These are phyloP conservation scores for Claviceps sp. DNA, from an alignment of 2,329 filamentous ascomycete genomes.

Conservation along the genomic window DNA sequence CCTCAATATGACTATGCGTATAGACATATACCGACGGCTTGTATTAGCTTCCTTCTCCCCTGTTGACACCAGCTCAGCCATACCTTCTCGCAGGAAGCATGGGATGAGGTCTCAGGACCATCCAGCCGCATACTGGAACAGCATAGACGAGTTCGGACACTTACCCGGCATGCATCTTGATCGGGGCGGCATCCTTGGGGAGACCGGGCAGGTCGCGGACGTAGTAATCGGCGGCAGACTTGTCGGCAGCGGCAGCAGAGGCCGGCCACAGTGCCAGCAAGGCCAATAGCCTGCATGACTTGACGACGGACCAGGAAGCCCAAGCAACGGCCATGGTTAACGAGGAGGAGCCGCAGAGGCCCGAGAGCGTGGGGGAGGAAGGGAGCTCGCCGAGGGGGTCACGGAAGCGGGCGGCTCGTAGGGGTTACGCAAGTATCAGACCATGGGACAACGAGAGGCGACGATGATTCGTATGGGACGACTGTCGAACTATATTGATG, in stretches of 20 bases:
- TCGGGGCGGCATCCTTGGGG: constrained; percentile 53
- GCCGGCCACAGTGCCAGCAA: constrained; percentile 29
- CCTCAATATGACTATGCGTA: constrained; percentile 66
- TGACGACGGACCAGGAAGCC: constrained; percentile 1
- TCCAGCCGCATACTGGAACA: not conserved
- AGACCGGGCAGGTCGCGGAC: constrained; percentile 74
- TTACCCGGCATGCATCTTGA: constrained; percentile 98
- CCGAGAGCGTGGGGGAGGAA: not conserved
- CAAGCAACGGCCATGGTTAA: constrained; percentile 3
- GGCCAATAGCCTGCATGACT: constrained; percentile 13
- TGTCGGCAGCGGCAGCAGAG: constrained; percentile 17
- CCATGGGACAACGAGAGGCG: not conserved
- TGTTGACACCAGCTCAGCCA: not conserved
- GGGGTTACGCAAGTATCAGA: not conserved
- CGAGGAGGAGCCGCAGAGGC: not conserved
- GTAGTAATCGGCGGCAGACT: constrained; percentile 64
- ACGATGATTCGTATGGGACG: not conserved
- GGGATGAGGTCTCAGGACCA: not conserved
- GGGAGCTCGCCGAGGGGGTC: not conserved
- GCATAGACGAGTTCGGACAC: constrained; percentile 16
- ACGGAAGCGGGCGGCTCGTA: not conserved
- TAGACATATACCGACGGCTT: not conserved
- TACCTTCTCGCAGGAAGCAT: not conserved
- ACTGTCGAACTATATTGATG: not conserved
- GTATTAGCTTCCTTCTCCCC: not conserved